Evolutionary conservation across 371 early-diverging fungal genomes (phyloP).

Genomic region (Mucor velutinosus): DNA sequence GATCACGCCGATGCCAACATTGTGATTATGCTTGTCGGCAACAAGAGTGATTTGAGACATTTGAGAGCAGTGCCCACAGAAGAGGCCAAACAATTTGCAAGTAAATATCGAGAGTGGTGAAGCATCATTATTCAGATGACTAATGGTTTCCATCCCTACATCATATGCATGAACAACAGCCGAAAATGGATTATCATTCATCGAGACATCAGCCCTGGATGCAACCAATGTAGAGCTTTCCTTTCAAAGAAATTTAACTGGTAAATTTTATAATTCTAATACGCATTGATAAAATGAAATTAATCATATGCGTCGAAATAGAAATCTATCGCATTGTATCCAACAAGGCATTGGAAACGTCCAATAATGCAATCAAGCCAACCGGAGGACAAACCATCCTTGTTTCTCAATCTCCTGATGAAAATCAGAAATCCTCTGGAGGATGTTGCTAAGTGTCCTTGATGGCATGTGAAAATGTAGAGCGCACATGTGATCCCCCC

Average conservation of each 20-base stretch:
- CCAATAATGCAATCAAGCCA: conserved; percentile 69
- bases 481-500: background rate
- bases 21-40: conserved; percentile 97
- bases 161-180: conserved; percentile 38
- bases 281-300: background rate
- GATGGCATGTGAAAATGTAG: background rate
- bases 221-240: conserved; percentile 82
- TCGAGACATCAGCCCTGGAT: conserved; percentile 92
- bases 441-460: conserved; percentile 72
- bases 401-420: conserved; percentile 66
- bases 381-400: conserved; percentile 79
- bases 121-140: background rate
- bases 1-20: conserved; percentile 96
- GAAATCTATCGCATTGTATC: conserved; percentile 93
- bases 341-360: conserved; percentile 86
- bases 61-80: conserved; percentile 90
- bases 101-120: conserved; percentile 1
- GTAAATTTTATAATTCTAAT: conserved; percentile 11
- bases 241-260: conserved; percentile 28
- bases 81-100: conserved; percentile 87
- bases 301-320: conserved; percentile 20
- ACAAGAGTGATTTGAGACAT: conserved; percentile 97
- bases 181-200: conserved; percentile 85
- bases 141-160: background rate
- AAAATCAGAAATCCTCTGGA: conserved; percentile 60